Evolutionary conservation across 1,139 yeast species (phyloP), one percentile per base, ranked within the genome.

Genomic region (Nakaseomyces nivariensis): DNA sequence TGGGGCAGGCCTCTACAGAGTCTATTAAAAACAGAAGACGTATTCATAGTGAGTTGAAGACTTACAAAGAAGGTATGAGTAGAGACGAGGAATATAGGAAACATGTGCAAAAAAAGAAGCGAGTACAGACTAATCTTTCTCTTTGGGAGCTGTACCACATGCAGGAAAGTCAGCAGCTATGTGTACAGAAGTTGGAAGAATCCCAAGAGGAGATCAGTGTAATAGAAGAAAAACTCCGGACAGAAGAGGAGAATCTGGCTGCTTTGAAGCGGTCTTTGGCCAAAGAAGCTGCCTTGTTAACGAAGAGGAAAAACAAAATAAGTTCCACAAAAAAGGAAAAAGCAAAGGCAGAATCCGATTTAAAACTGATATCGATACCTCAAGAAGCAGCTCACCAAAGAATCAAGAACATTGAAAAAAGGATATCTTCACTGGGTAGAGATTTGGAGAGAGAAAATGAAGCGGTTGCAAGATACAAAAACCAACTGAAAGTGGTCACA

Each of bases 21-120:
- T 79, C 85, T 5, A 81, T 85, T 56, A 78, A 88, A 42, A 78
- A 83, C 56, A 84, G 84, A 67, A 78, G 94, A 61, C 78, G 85
- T 42, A 73, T 85, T 48, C 82, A 79, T 58, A 79, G 84, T 31
- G 97, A 90, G 62, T 76, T 88, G 47, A 85, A 79, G 61, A 90
- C 85, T 56, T 87, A 87, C 60, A 81, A 79, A 57, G 90, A 81
- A 53, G 96, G 89, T 63, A 74, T 83, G 59, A 72, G 71, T 6
- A 95, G 87, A 63, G 87, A 85, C 48, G 85, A 82, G 53, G 71
- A 74, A 49, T 89, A 82, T 62, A 85, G 82, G 56, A 67, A 70
- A 40, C 81, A 79, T 58, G 63, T 81, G 10, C 68, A 68, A 4
- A 80, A 78, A 54, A 78, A 73, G 49, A 71, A 68, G 8, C 70